These are phyloP conservation scores for Fusarium sp. DNA, from an alignment of 2,329 filamentous ascomycete genomes.

Conservation along the genomic window DNA sequence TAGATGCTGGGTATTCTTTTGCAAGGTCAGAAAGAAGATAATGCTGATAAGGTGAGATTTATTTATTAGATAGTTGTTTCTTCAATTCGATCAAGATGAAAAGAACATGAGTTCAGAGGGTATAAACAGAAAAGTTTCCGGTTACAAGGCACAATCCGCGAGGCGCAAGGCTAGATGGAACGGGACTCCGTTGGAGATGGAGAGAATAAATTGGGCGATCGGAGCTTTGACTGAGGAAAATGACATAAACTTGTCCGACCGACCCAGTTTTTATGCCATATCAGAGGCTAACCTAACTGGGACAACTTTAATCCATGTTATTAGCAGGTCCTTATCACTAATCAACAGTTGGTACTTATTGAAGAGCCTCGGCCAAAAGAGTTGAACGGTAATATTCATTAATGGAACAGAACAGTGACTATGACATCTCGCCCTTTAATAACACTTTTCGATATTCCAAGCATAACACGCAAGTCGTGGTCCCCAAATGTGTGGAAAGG, in stretches of 20 bases:
- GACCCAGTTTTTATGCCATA: background rate
- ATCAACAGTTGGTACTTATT: background rate
- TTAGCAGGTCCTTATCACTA: background rate
- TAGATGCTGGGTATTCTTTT: background rate
- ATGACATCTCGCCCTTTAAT: background rate
- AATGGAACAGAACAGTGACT: background rate
- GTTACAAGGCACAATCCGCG: background rate
- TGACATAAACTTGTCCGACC: slow-evolving; percentile 8
- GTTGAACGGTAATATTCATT: background rate
- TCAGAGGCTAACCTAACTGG: background rate
- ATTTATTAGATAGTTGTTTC: background rate
- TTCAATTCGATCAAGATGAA: rapidly evolving
- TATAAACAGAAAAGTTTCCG: background rate
- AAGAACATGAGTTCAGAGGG: rapidly evolving
- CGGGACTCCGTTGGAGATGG: background rate
- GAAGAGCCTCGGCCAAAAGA: background rate
- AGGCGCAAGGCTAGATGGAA: background rate
- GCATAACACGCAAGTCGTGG: background rate
- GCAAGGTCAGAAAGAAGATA: no score
- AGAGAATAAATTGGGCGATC: background rate
- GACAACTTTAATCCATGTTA: background rate
- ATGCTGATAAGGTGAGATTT: background rate
- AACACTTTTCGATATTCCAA: background rate
- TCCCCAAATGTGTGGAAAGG: slow-evolving; percentile 10
- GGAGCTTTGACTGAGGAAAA: background rate